A percentile compares a stretch with the other conserved stretches of the same genome.
Evolutionary conservation across 2,329 filamentous ascomycete species (phyloP).

Genomic region (Fusarium sp.): DNA sequence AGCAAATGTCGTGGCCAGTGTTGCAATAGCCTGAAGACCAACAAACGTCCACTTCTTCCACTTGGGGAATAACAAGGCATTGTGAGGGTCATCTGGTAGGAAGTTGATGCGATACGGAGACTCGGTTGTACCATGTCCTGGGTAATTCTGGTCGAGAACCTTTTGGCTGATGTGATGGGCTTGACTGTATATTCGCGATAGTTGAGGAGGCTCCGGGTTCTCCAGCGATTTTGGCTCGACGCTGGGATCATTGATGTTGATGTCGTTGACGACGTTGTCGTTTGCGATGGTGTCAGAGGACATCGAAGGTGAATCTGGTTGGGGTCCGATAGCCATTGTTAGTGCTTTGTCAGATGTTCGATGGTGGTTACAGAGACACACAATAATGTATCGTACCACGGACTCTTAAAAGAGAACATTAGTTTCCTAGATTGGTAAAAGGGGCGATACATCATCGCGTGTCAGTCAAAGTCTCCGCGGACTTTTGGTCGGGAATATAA

Average conservation of each 20-base stretch:
- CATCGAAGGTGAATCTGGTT: neutral
- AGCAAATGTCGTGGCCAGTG: conserved; percentile 74
- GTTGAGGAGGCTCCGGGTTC: neutral
- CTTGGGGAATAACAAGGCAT: conserved; percentile 68
- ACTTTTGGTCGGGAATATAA: neutral
- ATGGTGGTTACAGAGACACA: neutral
- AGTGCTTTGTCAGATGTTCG: accelerated
- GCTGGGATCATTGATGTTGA: neutral
- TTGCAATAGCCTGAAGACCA: conserved; percentile 63
- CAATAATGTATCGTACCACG: neutral
- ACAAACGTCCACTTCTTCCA: conserved; percentile 74
- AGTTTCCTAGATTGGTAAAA: too few relatives aligned
- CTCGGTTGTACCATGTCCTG: conserved; percentile 70
- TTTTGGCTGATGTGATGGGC: neutral
- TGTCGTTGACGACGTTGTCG: neutral
- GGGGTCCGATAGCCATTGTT: neutral
- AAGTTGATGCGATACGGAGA: conserved; percentile 77
- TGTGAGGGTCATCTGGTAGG: conserved; percentile 72
- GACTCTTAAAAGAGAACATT: neutral
- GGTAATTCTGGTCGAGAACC: conserved; percentile 52
- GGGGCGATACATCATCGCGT: accelerated
- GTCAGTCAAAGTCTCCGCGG: neutral
- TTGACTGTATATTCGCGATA: neutral
- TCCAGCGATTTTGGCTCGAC: neutral
- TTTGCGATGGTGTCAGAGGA: conserved; percentile 1